Base-by-base conservation (phyloP, 208 protist species). In the Naegleria lovaniensis region DNA sequence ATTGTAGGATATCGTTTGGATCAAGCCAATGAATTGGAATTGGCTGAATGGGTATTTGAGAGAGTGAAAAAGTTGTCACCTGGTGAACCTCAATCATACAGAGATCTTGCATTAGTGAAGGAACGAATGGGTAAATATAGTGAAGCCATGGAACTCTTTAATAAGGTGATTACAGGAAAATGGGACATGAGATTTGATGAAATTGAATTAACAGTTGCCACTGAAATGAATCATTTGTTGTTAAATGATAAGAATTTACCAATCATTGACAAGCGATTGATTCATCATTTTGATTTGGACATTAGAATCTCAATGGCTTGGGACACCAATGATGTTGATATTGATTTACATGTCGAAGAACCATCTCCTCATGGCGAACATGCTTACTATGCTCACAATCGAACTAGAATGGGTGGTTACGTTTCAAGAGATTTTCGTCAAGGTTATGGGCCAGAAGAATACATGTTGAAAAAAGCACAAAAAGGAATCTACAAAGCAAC, bases 1-100 rank as follows among this genome's bases (percentile, higher is more conserved):
- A 89, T 89, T 89, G 85, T 89, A 38, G 41, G n/a, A 7, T 89
- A 89, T 67, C 5, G 48, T 22, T 67, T 89, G n/a, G 85, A 89
- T 89, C 48, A 89, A 67, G 29, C 48, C 0, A 25, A 67, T 16
- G n/a, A 59, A 41, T 67, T 41, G 4, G 48, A 89, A 67, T 33
- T 41, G 13, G 19, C 48, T 41, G 85, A 89, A 40, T 43, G 19
- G n/a, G 5, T 89, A 22, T 89, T 89, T 15, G 48, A 67, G 39
- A 89, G 67, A 40, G 85, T 89, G 29, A 67, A 67, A 40, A 67
- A 89, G 33, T 38, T 89, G 0, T 41, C 19, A 67, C 85, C 85
- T 41, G 16, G 39, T 19, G 85, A 89, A 67, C 85, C 85, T n/a
- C 85, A 89, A 67, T 51, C 36, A 0, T 89, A 75, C 40, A 0